Evolutionary conservation across 352 stramenopile species (phyloP).

Genomic region (Globisporangium paroecandrum): DNA sequence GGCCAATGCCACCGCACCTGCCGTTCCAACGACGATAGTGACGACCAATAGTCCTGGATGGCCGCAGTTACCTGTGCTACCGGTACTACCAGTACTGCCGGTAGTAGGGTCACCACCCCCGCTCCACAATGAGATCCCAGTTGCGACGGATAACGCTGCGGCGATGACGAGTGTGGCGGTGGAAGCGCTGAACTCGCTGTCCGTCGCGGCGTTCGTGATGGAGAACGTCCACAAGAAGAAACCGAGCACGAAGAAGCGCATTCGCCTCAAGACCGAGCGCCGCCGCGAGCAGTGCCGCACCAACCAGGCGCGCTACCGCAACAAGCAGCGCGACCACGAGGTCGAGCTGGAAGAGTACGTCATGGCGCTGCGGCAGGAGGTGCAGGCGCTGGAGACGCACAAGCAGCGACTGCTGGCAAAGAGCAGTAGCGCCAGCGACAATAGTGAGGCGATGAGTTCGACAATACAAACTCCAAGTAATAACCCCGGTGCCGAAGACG

Average conservation of each 20-base stretch:
- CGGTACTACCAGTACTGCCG: neutral
- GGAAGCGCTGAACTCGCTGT: neutral
- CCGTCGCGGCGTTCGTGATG: neutral
- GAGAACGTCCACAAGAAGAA: neutral
- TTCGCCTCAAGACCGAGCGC: slow-evolving; percentile 25
- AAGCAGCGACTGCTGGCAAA: slow-evolving; percentile 2
- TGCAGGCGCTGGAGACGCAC: slow-evolving; percentile 25
- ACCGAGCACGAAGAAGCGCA: slow-evolving; percentile 11
- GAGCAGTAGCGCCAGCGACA: neutral
- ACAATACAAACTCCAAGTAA: neutral
- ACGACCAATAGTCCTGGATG: neutral
- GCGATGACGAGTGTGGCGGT: neutral
- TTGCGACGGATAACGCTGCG: neutral
- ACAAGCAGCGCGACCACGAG: slow-evolving; percentile 20
- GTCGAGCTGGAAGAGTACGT: slow-evolving; percentile 20
- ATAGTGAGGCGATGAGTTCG: neutral
- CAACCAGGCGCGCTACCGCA: slow-evolving; percentile 34
- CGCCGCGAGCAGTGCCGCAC: slow-evolving; percentile 30
- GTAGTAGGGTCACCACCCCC: neutral
- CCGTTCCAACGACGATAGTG: neutral
- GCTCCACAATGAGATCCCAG: neutral
- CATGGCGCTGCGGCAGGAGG: slow-evolving; percentile 15
- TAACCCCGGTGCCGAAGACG: neutral
- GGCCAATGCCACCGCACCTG: neutral
- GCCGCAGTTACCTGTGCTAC: neutral